These are phyloP conservation scores for Canariomyces notabilis DNA, from an alignment of 2,329 filamentous ascomycete genomes.

Conservation along the genomic window DNA sequence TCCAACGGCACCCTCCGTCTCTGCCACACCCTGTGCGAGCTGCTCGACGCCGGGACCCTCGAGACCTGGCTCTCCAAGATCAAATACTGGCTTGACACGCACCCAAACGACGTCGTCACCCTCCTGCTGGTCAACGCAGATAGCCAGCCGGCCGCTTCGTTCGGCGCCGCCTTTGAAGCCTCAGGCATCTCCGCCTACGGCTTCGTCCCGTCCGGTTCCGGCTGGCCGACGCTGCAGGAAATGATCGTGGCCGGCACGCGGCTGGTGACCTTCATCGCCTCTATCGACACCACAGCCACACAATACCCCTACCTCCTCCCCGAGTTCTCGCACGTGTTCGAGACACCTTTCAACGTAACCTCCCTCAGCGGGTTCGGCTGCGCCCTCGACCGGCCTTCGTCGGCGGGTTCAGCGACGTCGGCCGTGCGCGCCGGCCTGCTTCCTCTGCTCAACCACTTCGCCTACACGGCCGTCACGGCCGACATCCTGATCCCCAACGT, in stretches of 20 bases:
- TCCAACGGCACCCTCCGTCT: constrained; percentile 55
- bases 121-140: constrained; percentile 69
- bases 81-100: constrained; percentile 62
- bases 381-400: constrained; percentile 59
- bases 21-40: constrained; percentile 63
- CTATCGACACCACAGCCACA: constrained; percentile 38
- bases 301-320: constrained; percentile 54
- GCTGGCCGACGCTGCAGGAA: constrained; percentile 67
- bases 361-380: constrained; percentile 65
- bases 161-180: constrained; percentile 49
- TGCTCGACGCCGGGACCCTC: constrained; percentile 65
- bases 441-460: constrained; percentile 77
- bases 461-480: constrained; percentile 52
- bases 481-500: constrained; percentile 58
- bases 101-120: constrained; percentile 72
- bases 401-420: constrained; percentile 41
- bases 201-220: constrained; percentile 48
- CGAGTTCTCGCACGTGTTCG: constrained; percentile 65
- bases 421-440: constrained; percentile 58
- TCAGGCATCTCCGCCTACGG: constrained; percentile 58
- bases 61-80: constrained; percentile 59
- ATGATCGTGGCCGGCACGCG: constrained; percentile 62
- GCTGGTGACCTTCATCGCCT: constrained; percentile 65
- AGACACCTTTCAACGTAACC: constrained; percentile 64
- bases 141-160: constrained; percentile 47